Conservation (phyloP, 2,329 filamentous ascomycete genomes). For the Colletotrichum falcatum region DNA sequence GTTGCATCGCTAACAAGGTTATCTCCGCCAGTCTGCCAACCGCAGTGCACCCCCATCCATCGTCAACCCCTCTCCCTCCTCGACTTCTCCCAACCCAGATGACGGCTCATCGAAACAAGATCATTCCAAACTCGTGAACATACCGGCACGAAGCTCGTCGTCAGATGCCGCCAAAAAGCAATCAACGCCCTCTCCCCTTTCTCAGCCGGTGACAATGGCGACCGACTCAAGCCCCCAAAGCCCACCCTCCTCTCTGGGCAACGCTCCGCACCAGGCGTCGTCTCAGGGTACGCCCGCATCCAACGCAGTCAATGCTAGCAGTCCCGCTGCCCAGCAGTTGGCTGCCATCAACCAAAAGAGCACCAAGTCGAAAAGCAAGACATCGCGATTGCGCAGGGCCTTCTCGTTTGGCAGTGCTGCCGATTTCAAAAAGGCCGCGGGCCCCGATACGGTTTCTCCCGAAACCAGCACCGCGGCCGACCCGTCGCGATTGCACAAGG, state of each 20-base stretch:
- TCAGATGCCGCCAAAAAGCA: conserved; percentile 75
- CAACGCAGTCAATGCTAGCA: conserved; percentile 57
- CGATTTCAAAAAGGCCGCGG: conserved; percentile 83
- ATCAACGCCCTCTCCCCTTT: conserved; percentile 78
- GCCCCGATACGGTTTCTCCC: conserved; percentile 44
- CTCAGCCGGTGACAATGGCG: conserved; percentile 75
- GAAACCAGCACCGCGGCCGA: conserved; percentile 45
- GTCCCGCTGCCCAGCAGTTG: conserved; percentile 85
- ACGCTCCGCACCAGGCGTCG: conserved; percentile 49
- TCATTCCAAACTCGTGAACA: conserved; percentile 65
- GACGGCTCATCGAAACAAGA: conserved; percentile 64
- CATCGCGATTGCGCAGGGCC: conserved; percentile 85
- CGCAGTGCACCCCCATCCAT: conserved; percentile 67
- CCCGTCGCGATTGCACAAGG: conserved; percentile 71
- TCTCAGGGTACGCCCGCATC: conserved; percentile 48
- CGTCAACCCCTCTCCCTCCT: conserved; percentile 66
- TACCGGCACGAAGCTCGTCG: conserved; percentile 72
- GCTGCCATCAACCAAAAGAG: conserved; percentile 89
- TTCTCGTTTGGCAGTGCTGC: conserved; percentile 98
- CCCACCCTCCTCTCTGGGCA: conserved; percentile 50
- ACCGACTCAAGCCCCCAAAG: conserved; percentile 62
- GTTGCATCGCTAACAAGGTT: conserved; percentile 61
- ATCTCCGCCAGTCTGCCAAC: conserved; percentile 68
- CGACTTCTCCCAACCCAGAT: conserved; percentile 56
- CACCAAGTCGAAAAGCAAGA: conserved; percentile 83